Evolutionary conservation across 108 stramenopile genomes (phyloP).

Genomic region (Skeletonema marinoi): DNA sequence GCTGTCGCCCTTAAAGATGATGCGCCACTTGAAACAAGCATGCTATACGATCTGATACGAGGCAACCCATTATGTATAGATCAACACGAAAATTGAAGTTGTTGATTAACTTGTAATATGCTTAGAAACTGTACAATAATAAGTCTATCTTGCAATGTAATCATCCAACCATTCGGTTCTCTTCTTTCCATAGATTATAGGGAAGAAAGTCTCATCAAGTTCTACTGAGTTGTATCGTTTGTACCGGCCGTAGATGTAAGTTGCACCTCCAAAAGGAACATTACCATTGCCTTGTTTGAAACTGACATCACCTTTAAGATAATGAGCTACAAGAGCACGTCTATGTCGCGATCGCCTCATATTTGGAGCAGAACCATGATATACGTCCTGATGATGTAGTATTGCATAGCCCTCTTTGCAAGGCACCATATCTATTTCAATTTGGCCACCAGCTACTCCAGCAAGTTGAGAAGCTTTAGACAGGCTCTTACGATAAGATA

Average conservation of each 20-base stretch:
- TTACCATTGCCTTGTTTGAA: background rate
- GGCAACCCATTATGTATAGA: conserved; percentile 35
- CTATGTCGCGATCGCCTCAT: background rate
- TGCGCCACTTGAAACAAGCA: conserved; percentile 24
- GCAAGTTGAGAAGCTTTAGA: background rate
- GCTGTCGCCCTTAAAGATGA: conserved; percentile 2
- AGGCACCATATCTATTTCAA: conserved; percentile 6
- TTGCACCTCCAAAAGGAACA: background rate
- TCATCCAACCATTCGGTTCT: conserved; percentile 21
- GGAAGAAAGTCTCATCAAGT: conserved; percentile 49
- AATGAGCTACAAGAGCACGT: conserved; percentile 43
- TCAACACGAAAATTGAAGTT: background rate
- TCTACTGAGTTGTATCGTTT: conserved; percentile 1
- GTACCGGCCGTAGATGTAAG: conserved; percentile 69
- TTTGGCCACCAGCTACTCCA: background rate
- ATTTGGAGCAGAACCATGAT: conserved; percentile 37
- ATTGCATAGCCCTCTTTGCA: conserved; percentile 21
- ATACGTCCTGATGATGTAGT: conserved; percentile 36
- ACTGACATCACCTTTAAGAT: conserved; percentile 21
- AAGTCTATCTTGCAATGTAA: background rate
- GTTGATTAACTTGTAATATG: background rate
- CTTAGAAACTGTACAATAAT: background rate
- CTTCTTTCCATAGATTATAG: conserved; percentile 10
- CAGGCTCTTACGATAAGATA: conserved; percentile 1
- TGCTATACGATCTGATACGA: conserved; percentile 35